Base-by-base conservation (phyloP, 2,329 filamentous ascomycete species). In the Geosmithia morbida region DNA sequence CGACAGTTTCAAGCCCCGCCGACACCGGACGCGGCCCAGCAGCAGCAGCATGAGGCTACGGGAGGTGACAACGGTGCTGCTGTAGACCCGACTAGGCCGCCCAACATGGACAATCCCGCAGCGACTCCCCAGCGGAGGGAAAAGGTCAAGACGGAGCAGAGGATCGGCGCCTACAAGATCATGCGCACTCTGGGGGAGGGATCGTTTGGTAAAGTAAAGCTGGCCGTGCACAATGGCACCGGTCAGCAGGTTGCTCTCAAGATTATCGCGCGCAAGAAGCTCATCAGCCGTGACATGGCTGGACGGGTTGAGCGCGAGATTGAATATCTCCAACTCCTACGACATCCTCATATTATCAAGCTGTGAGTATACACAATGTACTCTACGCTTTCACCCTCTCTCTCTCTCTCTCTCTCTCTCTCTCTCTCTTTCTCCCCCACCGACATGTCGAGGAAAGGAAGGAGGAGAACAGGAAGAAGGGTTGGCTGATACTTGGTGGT, bases 331-430 rank as follows among this genome's bases (percentile, higher is more conserved):
- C 92, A 98, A 68, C 71, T 98, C 51, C 74, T 98, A 51, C 82
- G 92, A 51, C 92, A 98, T 65, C 92, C 92, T 41, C 92, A 98
- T 66, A 98, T 98, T 62, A 98, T 98, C 72, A 98, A 98, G 68
- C 76, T 98, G 80, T 96, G 72, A 59, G 76, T 16, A 37, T 3
- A 37, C 33, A 37, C 33, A 11, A 30, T 30, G 33, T 18, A 22
- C n/a, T 17, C 41, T 44, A n/a, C n/a, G n/a, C n/a, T n/a, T n/a
- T n/a, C n/a, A n/a, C n/a, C n/a, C n/a, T n/a, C n/a, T n/a, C n/a
- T n/a, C n/a, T n/a, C n/a, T n/a, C n/a, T n/a, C n/a, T n/a, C n/a
- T n/a, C n/a, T n/a, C n/a, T n/a, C n/a, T n/a, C n/a, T n/a, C n/a
- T n/a, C n/a, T n/a, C n/a, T n/a, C n/a, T n/a, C n/a, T n/a, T n/a